Evolutionary conservation across 805 yeast genomes (phyloP).

Genomic region (Hanseniaspora osmophila): DNA sequence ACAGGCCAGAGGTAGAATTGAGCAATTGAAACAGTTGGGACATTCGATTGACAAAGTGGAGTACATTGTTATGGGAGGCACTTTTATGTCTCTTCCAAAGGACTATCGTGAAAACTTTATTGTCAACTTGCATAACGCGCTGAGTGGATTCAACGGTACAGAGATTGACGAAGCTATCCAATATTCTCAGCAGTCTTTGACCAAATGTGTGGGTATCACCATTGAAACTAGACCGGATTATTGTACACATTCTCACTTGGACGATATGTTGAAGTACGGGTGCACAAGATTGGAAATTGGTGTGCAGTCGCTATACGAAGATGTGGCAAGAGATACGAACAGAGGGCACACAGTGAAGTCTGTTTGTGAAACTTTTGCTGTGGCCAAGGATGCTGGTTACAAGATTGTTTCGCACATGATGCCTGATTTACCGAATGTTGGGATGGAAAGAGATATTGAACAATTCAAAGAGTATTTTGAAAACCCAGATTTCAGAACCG

Average conservation of each 20-base stretch:
- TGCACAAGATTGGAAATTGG: constrained; percentile 95
- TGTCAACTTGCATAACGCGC: constrained; percentile 81
- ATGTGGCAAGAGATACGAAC: constrained; percentile 95
- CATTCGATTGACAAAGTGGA: constrained; percentile 96
- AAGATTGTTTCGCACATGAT: constrained; percentile 97
- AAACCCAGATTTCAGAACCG: constrained; percentile 92
- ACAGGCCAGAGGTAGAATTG: constrained; percentile 95
- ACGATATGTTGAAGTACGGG: constrained; percentile 92
- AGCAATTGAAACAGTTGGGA: constrained; percentile 87
- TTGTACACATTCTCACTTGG: constrained; percentile 88
- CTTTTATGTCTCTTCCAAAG: constrained; percentile 87
- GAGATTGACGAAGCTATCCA: constrained; percentile 81
- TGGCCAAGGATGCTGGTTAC: constrained; percentile 96
- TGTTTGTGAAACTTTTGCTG: constrained; percentile 87
- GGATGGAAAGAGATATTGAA: constrained; percentile 93
- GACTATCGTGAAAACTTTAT: constrained; percentile 85
- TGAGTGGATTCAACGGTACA: constrained; percentile 80
- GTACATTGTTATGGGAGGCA: constrained; percentile 97
- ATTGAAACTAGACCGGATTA: constrained; percentile 97
- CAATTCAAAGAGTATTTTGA: constrained; percentile 95
- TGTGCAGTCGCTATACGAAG: constrained; percentile 93
- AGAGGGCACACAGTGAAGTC: constrained; percentile 95
- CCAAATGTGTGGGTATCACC: constrained; percentile 96
- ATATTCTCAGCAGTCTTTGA: constrained; percentile 84
- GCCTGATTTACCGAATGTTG: constrained; percentile 98